Conservation (phyloP, 352 stramenopile genomes). For the Pythium monospermum region DNA sequence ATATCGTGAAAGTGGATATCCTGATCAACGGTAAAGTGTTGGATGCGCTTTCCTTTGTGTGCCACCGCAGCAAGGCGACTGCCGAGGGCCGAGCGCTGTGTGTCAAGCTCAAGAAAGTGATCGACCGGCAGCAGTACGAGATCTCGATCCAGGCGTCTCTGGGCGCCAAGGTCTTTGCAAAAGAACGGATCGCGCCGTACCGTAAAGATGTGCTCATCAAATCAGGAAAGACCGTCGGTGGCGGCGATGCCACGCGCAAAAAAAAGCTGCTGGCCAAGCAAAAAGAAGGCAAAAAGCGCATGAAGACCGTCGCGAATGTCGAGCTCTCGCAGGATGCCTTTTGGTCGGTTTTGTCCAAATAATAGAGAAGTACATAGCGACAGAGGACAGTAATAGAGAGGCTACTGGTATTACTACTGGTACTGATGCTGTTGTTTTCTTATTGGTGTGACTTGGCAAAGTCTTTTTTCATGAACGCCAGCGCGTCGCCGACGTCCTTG, state of each 20-base stretch:
- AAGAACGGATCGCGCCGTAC: constrained; percentile 95
- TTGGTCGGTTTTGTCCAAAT: constrained; percentile 95
- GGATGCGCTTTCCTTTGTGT: constrained; percentile 97
- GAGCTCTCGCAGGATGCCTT: constrained; percentile 97
- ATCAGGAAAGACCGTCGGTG: constrained; percentile 94
- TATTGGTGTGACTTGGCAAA: constrained; percentile 30
- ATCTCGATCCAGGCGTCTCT: constrained; percentile 98
- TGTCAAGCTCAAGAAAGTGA: constrained; percentile 95
- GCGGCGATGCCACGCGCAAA: constrained; percentile 96
- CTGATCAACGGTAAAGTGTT: constrained; percentile 94
- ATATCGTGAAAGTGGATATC: constrained; percentile 96
- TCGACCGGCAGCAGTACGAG: constrained; percentile 97
- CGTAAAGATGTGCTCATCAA: constrained; percentile 97
- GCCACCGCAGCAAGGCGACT: constrained; percentile 83
- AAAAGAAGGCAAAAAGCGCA: constrained; percentile 98
- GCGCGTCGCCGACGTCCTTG: constrained; percentile 56
- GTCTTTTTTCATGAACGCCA: constrained; percentile 76
- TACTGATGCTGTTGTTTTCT: not conserved
- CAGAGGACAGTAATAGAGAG: not conserved
- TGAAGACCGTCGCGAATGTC: constrained; percentile 96
- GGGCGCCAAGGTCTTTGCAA: constrained; percentile 94
- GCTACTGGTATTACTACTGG: no score
- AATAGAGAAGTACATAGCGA: constrained; percentile 11
- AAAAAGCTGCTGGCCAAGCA: constrained; percentile 99
- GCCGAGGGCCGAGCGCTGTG: constrained; percentile 86